Conservation (phyloP, 148 eudicot genomes). For the Vaccinium vitisidaea region DNA sequence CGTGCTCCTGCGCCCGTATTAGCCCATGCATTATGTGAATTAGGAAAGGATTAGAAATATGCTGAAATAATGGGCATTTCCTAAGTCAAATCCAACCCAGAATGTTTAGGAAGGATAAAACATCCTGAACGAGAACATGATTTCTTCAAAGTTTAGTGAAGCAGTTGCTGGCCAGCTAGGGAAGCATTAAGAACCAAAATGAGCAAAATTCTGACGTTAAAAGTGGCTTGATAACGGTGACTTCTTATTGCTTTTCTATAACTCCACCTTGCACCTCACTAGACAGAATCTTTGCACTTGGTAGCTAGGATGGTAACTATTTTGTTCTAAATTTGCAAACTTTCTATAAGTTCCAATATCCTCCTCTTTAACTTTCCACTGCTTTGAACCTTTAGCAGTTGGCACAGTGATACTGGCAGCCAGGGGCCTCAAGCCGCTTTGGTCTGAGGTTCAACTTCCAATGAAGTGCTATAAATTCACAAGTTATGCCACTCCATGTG, state of each 20-base stretch:
- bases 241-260: not conserved
- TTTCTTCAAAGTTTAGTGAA: not conserved
- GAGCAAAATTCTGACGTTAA: not conserved
- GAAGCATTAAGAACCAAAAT: not conserved
- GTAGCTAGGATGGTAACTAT: not conserved
- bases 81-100: conserved; percentile 1
- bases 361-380: not conserved
- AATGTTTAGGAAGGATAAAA: not conserved
- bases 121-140: not conserved
- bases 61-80: not conserved
- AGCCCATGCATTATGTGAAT: no score
- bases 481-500: no score
- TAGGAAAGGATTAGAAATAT: not conserved
- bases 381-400: no score
- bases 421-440: no score
- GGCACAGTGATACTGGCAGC: no score
- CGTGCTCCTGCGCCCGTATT: no score
- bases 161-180: not conserved
- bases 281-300: not conserved
- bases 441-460: no score
- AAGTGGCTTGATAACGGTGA: not conserved
- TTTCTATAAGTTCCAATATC: not conserved
- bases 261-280: not conserved
- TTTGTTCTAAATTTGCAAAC: not conserved
- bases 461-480: no score